phyloP scores from a whole-genome alignment of 805 yeast genomes.

The Kregervanrija fluxuum region DNA sequence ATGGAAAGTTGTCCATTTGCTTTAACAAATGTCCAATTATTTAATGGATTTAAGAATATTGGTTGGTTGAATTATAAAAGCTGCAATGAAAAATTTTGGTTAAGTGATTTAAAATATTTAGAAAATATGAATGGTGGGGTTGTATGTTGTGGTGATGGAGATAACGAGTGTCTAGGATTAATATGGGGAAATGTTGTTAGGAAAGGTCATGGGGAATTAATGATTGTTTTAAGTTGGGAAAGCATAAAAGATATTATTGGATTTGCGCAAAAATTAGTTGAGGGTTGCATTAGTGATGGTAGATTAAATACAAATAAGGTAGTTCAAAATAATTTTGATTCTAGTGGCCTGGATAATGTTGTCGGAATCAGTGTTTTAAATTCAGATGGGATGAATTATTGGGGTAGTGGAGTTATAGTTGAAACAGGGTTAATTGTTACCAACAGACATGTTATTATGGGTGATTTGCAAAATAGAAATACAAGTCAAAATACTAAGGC shows the following conservation, averaged over 20 bases:
- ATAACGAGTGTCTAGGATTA: constrained; percentile 25
- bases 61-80: constrained; percentile 23
- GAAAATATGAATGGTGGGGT: constrained; percentile 42
- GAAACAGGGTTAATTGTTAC: constrained; percentile 29
- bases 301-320: no score
- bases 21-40: constrained; percentile 16
- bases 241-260: background rate
- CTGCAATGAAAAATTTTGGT: constrained; percentile 10
- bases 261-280: background rate
- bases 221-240: constrained; percentile 19
- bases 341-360: background rate
- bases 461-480: background rate
- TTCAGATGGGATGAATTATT: constrained; percentile 13
- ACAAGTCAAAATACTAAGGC: background rate
- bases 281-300: background rate
- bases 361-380: constrained; percentile 13
- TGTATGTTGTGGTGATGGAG: constrained; percentile 12
- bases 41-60: constrained; percentile 12
- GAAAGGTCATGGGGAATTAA: constrained; percentile 41
- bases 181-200: constrained; percentile 31
- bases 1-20: constrained; percentile 20
- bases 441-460: constrained; percentile 33
- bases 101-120: constrained; percentile 35
- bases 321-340: no score
- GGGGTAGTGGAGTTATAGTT: constrained; percentile 40